Base-by-base conservation (phyloP, 225 moss, liverwort and hornwort species). In the Thuidium tamariscinum region DNA sequence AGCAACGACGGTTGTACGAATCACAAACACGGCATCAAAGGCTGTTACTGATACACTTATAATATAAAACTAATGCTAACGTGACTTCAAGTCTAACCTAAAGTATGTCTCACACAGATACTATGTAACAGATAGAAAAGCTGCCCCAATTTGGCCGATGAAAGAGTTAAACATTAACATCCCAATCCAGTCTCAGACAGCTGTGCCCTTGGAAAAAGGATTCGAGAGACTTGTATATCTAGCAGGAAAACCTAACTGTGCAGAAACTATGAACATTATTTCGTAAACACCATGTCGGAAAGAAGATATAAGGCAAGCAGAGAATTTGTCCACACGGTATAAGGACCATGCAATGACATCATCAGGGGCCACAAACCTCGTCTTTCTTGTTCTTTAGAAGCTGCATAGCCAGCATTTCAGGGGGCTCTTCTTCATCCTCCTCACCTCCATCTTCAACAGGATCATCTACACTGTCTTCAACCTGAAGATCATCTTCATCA, bases 381-480 rank as follows among this genome's bases (percentile, higher is more conserved):
- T 94, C 97, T 86, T 93, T 86, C 89, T 95, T 96, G 80, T 92
- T 95, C 91, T 97, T 99, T 86, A 99, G 80, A 86, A 99, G 94
- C 87, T 96, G 93, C 85, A 96, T 91, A 61, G 97, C 97, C 91
- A 99, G 88, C 92, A 99, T 88, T 84, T 96, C 97, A 89, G 96
- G 93, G 57, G 97, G 94, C 67, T 95, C 98, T 63, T 48, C 79
- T 83, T 95, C 98, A 44, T 94, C 97, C 73, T 95, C 97, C 80
- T 97, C 98, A 56, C 92, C 96, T 72, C 94, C 98, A 87, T 98
- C 98, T 87, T 99, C 98, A 20, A 90, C 92, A 85, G 94, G 89
- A 82, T 97, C 95, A 87, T 95, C 97, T 56, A 86, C 90, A 86
- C 92, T 95, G 46, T 97, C 98, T 80, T 88, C 89, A 81, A 93